These are phyloP conservation scores for Diaporthe eres DNA, from an alignment of 2,329 filamentous ascomycete genomes.

Conservation along the genomic window DNA sequence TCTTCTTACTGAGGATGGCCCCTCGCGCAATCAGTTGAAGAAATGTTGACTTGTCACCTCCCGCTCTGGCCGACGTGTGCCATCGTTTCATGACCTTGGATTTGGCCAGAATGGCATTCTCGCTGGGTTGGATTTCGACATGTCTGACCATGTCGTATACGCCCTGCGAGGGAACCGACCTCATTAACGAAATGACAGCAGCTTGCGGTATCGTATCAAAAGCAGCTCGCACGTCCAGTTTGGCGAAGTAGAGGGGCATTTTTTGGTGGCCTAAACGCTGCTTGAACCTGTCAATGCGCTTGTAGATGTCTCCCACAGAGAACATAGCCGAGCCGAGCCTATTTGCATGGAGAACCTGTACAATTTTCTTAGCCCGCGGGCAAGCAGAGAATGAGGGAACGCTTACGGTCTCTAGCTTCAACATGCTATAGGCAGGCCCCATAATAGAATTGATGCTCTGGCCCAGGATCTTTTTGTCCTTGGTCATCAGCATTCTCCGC, in stretches of 20 bases:
- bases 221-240: conserved; percentile 91
- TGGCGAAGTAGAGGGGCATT: conserved; percentile 83
- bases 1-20: conserved; percentile 63
- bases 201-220: conserved; percentile 96
- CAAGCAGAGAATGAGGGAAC: neutral
- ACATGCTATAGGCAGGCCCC: conserved; percentile 79
- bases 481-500: conserved; percentile 67
- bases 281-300: conserved; percentile 79
- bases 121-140: conserved; percentile 74
- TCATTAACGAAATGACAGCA: conserved; percentile 77
- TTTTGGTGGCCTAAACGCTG: conserved; percentile 56
- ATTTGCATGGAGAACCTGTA: conserved; percentile 63
- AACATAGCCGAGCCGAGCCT: conserved; percentile 85
- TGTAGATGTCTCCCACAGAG: conserved; percentile 85
- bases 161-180: conserved; percentile 66
- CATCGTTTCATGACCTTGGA: conserved; percentile 64
- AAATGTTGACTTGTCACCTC: conserved; percentile 60
- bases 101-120: conserved; percentile 46
- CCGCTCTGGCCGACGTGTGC: conserved; percentile 64
- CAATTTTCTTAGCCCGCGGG: conserved; percentile 27
- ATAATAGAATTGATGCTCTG: conserved; percentile 75
- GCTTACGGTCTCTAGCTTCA: conserved; percentile 83
- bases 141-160: conserved; percentile 82
- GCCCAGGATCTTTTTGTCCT: conserved; percentile 69
- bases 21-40: conserved; percentile 58